Conservation (phyloP, 495 filamentous ascomycete species). For the Penicillium robsamsonii region DNA sequence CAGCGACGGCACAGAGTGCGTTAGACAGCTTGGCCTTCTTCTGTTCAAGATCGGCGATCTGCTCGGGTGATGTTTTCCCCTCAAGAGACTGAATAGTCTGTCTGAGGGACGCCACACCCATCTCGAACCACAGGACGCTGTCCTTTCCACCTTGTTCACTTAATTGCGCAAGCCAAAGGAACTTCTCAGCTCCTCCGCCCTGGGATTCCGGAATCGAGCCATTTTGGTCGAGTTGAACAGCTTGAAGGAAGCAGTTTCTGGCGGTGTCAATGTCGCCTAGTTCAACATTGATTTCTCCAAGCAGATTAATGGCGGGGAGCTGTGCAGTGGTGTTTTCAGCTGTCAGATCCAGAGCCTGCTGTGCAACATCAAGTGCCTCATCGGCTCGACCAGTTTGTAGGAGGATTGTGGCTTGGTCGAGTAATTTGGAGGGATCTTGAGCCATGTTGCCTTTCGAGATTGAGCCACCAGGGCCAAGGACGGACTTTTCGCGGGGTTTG, state of each 20-base stretch:
- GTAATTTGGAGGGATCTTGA: slow-evolving; percentile 52
- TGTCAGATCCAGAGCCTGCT: slow-evolving; percentile 55
- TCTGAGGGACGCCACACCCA: slow-evolving; percentile 68
- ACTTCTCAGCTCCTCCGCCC: slow-evolving; percentile 89
- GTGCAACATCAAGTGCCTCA: slow-evolving; percentile 63
- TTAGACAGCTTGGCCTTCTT: slow-evolving; percentile 77
- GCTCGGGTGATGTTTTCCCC: slow-evolving; percentile 36
- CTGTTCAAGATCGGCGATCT: slow-evolving; percentile 52
- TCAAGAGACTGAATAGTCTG: slow-evolving; percentile 58
- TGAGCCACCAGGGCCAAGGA: slow-evolving; percentile 44
- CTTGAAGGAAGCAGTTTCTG: slow-evolving; percentile 62
- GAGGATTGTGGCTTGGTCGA: slow-evolving; percentile 65
- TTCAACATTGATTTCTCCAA: slow-evolving; percentile 84
- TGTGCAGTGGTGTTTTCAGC: slow-evolving; percentile 39
- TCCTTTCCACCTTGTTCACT: slow-evolving; percentile 80
- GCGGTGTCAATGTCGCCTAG: slow-evolving; percentile 75
- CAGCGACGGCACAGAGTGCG: slow-evolving; percentile 83
- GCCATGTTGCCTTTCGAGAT: slow-evolving; percentile 49
- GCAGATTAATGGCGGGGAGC: slow-evolving; percentile 68
- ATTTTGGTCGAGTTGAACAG: slow-evolving; percentile 69
- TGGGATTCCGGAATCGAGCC: slow-evolving; percentile 58
- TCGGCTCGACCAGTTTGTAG: slow-evolving; percentile 70
- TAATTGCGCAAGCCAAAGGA: slow-evolving; percentile 92
- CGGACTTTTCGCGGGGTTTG: slow-evolving; percentile 46
- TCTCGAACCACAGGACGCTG: slow-evolving; percentile 85